These are phyloP conservation scores for Kockovaella imperatae DNA, from an alignment of 768 basidiomycete genomes.

Conservation along the genomic window DNA sequence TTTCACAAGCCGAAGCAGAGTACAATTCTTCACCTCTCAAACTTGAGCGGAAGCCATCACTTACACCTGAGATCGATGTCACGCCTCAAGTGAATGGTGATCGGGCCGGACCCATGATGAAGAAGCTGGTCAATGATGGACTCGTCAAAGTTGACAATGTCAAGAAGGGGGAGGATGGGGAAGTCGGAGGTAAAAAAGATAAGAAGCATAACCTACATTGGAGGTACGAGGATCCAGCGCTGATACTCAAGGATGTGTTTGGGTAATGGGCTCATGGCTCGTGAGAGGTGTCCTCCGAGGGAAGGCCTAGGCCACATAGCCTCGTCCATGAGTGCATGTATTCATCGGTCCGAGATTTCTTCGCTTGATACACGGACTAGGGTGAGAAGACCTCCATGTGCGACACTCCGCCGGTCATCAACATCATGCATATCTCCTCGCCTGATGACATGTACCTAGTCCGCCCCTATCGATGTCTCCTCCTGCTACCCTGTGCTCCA, in stretches of 20 bases:
- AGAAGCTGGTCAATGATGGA: conserved; percentile 8
- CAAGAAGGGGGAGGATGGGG: conserved; percentile 19
- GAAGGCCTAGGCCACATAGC: no score
- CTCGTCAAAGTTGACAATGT: conserved; percentile 32
- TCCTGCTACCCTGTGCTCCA: no score
- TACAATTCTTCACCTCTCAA: background rate
- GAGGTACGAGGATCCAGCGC: conserved; percentile 41
- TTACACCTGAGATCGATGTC: background rate
- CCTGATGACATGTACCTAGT: no score
- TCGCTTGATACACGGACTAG: no score
- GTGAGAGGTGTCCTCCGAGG: no score
- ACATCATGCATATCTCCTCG: no score
- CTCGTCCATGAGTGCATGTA: no score
- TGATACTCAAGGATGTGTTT: conserved; percentile 35
- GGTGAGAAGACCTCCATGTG: background rate
- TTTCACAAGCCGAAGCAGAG: conserved; percentile 14
- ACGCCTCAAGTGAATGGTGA: background rate
- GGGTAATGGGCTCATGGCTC: conserved; percentile 10
- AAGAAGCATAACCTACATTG: conserved; percentile 38
- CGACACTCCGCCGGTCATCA: background rate
- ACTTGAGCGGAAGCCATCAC: conserved; percentile 6
- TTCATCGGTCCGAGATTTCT: no score
- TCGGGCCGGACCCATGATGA: background rate
- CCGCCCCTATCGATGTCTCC: no score
- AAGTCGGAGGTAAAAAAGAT: conserved; percentile 24